Evolutionary conservation across 2,329 filamentous ascomycete species (phyloP).

Genomic region (Phaeosphaeria sp.): DNA sequence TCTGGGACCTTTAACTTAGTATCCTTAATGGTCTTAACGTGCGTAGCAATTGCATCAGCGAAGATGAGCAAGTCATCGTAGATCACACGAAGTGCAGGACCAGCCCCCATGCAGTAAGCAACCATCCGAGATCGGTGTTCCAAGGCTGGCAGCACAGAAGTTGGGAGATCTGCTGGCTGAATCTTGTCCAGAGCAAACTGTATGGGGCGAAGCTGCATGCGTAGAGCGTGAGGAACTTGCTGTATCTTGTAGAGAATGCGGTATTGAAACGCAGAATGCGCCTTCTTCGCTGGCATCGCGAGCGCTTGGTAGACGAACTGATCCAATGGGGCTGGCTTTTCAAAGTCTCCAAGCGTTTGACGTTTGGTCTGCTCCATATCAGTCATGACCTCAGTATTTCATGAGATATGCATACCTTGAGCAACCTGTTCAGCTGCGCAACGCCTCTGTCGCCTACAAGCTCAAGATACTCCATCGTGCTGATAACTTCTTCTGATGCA

Average conservation of each 20-base stretch:
- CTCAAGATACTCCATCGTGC: background rate
- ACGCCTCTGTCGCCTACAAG: background rate
- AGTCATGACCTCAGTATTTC: background rate
- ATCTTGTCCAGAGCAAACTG: background rate
- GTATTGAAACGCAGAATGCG: background rate
- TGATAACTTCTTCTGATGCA: background rate
- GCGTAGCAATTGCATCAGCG: background rate
- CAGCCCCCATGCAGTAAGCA: background rate
- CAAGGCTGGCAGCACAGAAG: background rate
- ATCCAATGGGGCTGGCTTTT: background rate
- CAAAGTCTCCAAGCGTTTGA: background rate
- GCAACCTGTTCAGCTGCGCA: background rate
- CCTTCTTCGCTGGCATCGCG: background rate
- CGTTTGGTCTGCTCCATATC: background rate
- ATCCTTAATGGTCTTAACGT: background rate
- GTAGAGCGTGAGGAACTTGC: background rate
- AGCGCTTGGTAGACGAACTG: background rate
- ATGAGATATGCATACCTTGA: background rate
- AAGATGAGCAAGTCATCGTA: background rate
- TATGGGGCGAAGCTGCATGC: background rate
- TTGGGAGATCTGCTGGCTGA: background rate
- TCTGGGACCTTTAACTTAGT: background rate
- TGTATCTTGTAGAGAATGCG: background rate
- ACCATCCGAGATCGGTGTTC: background rate
- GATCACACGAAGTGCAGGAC: background rate